These are phyloP conservation scores for Phytophthora niederhauseri DNA, from an alignment of 352 stramenopile genomes.

Conservation along the genomic window DNA sequence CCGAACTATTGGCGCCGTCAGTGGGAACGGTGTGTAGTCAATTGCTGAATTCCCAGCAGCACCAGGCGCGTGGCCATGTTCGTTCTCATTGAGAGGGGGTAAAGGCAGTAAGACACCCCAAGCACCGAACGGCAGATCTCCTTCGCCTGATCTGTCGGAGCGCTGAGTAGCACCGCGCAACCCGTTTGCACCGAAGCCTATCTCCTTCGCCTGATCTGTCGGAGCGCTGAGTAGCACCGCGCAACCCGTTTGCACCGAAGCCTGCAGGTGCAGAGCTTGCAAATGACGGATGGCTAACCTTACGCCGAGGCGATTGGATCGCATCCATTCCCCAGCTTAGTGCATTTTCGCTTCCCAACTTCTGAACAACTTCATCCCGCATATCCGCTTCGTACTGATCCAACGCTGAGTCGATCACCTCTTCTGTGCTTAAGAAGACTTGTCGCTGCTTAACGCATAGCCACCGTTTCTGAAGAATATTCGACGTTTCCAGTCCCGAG, in stretches of 20 bases:
- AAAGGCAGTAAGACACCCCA: conserved; percentile 80
- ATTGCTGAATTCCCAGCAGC: conserved; percentile 32
- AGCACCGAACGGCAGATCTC: conserved; percentile 61
- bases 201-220: conserved; percentile 30
- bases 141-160: conserved; percentile 16
- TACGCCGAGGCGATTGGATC: conserved; percentile 78
- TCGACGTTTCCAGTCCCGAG: conserved; percentile 23
- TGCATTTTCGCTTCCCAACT: conserved; percentile 79
- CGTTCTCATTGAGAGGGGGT: conserved; percentile 73
- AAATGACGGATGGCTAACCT: conserved; percentile 35
- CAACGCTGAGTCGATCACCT: conserved; percentile 71
- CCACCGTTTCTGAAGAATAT: conserved; percentile 68
- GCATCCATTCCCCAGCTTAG: conserved; percentile 84
- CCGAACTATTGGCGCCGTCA: conserved; percentile 73
- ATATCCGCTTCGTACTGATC: conserved; percentile 66
- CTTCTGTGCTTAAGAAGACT: conserved; percentile 68
- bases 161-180: conserved; percentile 15
- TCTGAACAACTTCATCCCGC: conserved; percentile 66
- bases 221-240: conserved; percentile 8
- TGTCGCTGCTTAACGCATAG: conserved; percentile 75
- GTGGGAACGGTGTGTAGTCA: conserved; percentile 64
- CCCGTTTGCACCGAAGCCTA: conserved; percentile 13
- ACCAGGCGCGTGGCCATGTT: conserved; percentile 35
- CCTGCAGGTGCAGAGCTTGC: neutral
- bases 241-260: conserved; percentile 18